These are phyloP conservation scores for Rhazya stricta DNA, from an alignment of 257 asterid genomes.

Conservation along the genomic window DNA sequence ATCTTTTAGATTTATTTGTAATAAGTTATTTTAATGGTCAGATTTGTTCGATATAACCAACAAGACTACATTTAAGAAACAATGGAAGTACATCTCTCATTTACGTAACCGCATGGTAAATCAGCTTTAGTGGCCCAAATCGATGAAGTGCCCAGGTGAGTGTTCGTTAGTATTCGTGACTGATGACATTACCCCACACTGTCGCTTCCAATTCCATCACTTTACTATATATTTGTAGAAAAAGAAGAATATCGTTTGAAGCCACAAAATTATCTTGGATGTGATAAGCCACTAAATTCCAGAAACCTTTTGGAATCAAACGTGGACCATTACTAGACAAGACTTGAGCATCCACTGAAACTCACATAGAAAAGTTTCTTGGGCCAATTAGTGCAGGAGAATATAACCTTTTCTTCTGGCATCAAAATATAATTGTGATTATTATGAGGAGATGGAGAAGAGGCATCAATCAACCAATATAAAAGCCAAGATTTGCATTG, in stretches of 20 bases:
- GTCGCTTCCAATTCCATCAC: neutral
- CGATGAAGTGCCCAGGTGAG: too few species aligned
- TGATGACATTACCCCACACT: neutral
- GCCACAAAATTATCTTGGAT: neutral
- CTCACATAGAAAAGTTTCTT: neutral
- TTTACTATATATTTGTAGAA: too few species aligned
- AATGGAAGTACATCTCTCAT: too few species aligned
- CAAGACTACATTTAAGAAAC: too few species aligned
- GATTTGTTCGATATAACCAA: too few species aligned
- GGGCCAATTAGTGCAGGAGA: neutral
- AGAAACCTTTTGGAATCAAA: neutral
- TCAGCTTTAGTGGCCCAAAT: too few species aligned
- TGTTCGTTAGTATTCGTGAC: neutral
- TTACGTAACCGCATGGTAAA: too few species aligned
- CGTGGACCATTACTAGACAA: neutral
- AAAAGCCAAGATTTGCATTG: neutral
- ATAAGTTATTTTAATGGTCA: too few species aligned
- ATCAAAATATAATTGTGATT: neutral
- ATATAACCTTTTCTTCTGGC: neutral
- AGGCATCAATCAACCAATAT: neutral
- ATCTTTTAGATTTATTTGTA: too few species aligned
- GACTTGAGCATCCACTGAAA: slow-evolving; percentile 4
- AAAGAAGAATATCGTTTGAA: neutral
- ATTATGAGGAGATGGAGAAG: neutral
- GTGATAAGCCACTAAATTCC: neutral